Evolutionary conservation across 2,329 filamentous ascomycete genomes (phyloP), one percentile per base, ranked within the genome.

Genomic region (Coccinonectria pachysandricola): DNA sequence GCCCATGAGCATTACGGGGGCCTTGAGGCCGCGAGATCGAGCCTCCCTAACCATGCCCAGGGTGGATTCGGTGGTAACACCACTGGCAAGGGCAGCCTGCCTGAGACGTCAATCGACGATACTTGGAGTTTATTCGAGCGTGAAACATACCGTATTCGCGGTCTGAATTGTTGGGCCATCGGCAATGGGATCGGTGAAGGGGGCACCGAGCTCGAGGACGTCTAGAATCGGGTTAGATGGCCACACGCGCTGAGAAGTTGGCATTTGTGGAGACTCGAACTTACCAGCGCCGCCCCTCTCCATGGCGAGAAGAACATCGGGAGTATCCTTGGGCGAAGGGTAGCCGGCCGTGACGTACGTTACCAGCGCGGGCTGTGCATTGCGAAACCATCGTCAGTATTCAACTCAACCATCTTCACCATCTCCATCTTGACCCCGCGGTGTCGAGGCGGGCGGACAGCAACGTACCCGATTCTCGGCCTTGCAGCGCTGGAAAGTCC

Each of bases 91-190:
- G 19, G 91, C 87, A 56, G 80, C 48, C 56, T 62, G 28, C 52
- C 56, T 58, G 14, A 28, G 8, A 28, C n/a, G 30, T 37, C 29
- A 37, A 23, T 32, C 22, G 1, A 15, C 8, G 10, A 15, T 21
- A n/a, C 28, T 21, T 21, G 23, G 27, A 12, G 8, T 10, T 14
- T 30, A 19, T 13, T 12, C 13, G 17, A 21, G 22, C 4, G 4
- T 14, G 29, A 23, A 50, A 57, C 47, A 62, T 77, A 65, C 75
- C 20, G 85, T 95, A 60, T 98, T 98, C 40, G 91, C 75, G 37
- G 77, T 91, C 63, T 98, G 91, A 42, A 98, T 96, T 4, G 87
- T 95, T 18, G 91, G 91, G 15, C 91, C 91, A 58, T 98, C 91
- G 43, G 88, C 91, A 57, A 96, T 96, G 32, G 91, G 91, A 55